phyloP scores from a whole-genome alignment of 371 early-diverging fungal species.

The Mortierella sp. region DNA sequence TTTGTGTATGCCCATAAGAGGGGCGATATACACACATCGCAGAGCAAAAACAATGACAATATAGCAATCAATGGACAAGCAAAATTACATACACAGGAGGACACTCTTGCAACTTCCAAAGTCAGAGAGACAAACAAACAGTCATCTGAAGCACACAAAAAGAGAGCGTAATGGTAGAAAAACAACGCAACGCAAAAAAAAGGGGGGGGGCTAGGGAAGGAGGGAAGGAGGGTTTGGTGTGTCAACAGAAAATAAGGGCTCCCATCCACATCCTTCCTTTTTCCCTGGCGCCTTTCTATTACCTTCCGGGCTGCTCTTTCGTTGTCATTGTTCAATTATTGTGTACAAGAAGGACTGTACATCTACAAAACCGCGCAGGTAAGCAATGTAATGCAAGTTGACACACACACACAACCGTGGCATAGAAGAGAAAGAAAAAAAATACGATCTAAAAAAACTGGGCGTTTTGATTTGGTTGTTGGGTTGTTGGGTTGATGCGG shows the following conservation, averaged over 20 bases:
- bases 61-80: no score
- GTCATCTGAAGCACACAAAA: no score
- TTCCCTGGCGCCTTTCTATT: neutral
- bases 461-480: neutral
- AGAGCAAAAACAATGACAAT: neutral
- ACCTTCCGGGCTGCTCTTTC: neutral
- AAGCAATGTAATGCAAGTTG: neutral
- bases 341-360: neutral
- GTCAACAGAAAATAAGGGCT: neutral
- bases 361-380: neutral
- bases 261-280: neutral
- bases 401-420: neutral
- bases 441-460: neutral
- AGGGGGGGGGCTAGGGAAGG: neutral
- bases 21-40: neutral
- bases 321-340: neutral
- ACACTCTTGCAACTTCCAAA: neutral
- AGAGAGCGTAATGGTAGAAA: neutral
- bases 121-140: neutral
- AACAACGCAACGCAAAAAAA: neutral
- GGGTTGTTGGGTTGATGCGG: neutral
- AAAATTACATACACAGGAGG: neutral
- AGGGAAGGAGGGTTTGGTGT: neutral
- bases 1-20: neutral
- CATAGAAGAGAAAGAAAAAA: neutral